Evolutionary conservation across 1,284 basidiomycete species (phyloP), one percentile per base, ranked within the genome.

Genomic region (Rhizoctonia solani): DNA sequence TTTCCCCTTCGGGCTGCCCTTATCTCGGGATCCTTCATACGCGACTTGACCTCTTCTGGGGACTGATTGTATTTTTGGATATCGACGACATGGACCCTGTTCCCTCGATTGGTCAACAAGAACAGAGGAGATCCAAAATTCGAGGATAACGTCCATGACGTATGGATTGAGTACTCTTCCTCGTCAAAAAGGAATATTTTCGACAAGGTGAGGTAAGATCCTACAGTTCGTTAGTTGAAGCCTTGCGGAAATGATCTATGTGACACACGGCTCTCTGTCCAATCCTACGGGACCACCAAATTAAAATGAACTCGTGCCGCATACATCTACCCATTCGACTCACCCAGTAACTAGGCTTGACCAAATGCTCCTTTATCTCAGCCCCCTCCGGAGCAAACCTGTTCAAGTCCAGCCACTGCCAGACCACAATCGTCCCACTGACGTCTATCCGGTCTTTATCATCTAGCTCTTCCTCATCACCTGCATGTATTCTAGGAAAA

Each of bases 281-380:
- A 65, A 44, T 65, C 59, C 59, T 65, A 47, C n/a, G n/a, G n/a
- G 44, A 46, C 14, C 21, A 4, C 21, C 14, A 14, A 27, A 21
- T 19, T 50, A 13, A 9, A 13, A 19, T 21, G 14, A n/a, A 25
- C 8, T 2, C 23, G 2, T 11, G 13, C 19, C n/a, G 11, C 21
- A 42, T 37, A 49, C 49, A 65, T 53, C 52, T 21, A 63, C 21
- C 14, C 3, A 44, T 39, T 44, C 1, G 9, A 44, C 59, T 65
- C 49, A 65, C 59, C 34, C 49, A 49, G 25, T 53, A 42, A 30
- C 59, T 65, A 3, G 59, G 59, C 49, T 29, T 53, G 34, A 65
- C 59, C 23, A 52, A 8, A 9, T 25, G 19, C 27, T 65, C 59
- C n/a, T 30, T 41, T 25, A 49, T 30, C 2, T 65, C 49, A 1